Evolutionary conservation across 2,329 filamentous ascomycete species (phyloP).

Genomic region (Trichoderma oligosporum): DNA sequence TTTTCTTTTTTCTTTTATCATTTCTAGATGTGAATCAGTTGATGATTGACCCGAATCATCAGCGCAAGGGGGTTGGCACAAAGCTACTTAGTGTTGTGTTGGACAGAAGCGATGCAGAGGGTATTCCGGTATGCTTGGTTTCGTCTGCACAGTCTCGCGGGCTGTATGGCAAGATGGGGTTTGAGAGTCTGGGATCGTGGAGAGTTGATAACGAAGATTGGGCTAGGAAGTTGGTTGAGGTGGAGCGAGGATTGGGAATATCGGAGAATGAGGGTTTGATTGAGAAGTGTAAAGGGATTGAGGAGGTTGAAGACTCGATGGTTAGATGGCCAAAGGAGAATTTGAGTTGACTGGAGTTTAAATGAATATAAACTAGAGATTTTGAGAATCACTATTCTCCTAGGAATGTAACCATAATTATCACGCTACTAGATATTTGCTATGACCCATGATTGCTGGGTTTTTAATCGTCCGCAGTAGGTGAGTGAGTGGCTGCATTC

Average conservation of each 20-base stretch:
- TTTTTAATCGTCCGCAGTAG: too few species aligned
- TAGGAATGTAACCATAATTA: too few species aligned
- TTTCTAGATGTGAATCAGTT: slow-evolving; percentile 24
- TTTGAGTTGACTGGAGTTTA: too few species aligned
- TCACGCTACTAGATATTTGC: too few species aligned
- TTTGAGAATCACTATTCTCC: too few species aligned
- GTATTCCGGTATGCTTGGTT: slow-evolving; percentile 21
- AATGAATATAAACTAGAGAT: too few species aligned
- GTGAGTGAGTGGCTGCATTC: too few species aligned
- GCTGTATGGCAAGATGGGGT: slow-evolving; percentile 23
- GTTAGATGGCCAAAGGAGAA: slow-evolving; percentile 12
- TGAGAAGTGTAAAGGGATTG: slow-evolving; percentile 21
- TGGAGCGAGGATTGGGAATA: slow-evolving; percentile 17
- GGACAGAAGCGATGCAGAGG: slow-evolving; percentile 13
- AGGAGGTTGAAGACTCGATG: slow-evolving; percentile 24
- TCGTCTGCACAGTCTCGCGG: slow-evolving; percentile 23
- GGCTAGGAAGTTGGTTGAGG: slow-evolving; percentile 17
- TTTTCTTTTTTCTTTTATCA: too few species aligned
- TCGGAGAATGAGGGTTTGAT: slow-evolving; percentile 14
- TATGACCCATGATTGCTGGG: too few species aligned
- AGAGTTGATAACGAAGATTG: slow-evolving; percentile 23
- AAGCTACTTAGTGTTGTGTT: slow-evolving; percentile 20
- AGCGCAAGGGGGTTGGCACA: slow-evolving; percentile 23
- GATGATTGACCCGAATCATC: slow-evolving; percentile 25
- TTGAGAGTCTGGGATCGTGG: slow-evolving; percentile 22